Conservation (phyloP, 257 asterid species). For the Solanum medicagineum region DNA sequence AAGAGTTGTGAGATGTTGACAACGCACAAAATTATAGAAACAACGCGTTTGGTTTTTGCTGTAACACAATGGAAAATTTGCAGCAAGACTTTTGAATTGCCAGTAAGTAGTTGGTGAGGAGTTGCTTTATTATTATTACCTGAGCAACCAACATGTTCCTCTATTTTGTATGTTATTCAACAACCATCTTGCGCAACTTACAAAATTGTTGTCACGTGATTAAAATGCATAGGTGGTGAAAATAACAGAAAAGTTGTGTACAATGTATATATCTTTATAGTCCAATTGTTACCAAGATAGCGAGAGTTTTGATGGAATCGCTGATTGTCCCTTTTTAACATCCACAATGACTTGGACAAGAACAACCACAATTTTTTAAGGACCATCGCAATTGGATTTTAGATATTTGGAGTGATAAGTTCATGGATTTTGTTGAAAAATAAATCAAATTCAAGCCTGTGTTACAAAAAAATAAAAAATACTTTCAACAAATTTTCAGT, state of each 20-base stretch:
- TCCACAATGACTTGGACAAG: neutral
- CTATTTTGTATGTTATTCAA: neutral
- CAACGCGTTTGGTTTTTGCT: conserved; percentile 3
- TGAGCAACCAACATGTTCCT: neutral
- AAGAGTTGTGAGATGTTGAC: neutral
- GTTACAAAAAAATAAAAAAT: neutral
- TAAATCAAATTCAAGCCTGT: neutral
- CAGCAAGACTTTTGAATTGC: neutral
- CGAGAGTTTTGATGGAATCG: neutral
- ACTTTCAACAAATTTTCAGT: neutral
- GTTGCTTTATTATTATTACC: neutral
- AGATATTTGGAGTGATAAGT: neutral
- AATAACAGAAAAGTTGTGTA: neutral
- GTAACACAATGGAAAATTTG: neutral
- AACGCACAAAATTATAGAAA: neutral
- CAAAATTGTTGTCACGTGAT: neutral
- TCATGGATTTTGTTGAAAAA: neutral
- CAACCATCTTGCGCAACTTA: neutral
- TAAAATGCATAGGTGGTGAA: neutral
- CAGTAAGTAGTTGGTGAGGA: neutral
- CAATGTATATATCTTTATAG: neutral
- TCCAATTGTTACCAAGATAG: neutral
- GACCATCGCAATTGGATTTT: neutral
- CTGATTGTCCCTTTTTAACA: neutral
- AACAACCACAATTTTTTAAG: neutral